Evolutionary conservation across 2,329 filamentous ascomycete species (phyloP), one percentile per base, ranked within the genome.

Genomic region (Parastagonospora avenae): DNA sequence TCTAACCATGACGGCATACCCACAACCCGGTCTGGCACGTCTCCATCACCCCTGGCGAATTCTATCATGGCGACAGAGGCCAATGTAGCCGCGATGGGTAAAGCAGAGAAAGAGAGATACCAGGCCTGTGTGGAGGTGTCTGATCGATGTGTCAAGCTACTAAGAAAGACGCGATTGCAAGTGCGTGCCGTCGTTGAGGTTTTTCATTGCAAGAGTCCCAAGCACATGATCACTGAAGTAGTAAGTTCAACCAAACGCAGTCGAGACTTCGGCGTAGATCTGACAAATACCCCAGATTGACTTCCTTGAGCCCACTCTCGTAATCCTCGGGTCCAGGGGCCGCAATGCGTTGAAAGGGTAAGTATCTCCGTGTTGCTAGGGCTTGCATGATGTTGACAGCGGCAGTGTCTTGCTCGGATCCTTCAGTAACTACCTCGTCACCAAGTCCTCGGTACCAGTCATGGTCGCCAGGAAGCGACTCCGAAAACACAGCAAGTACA

Each of bases 371-470:
- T 24, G 1, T 14, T 4, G 12, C 19, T 31, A 27, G 19, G 8
- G n/a, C 6, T 37, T 37, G 49, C 60, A 63, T 57, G 41, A 50
- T 50, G 39, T 62, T 71, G 55, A 73, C 45, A 43, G 37, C 54
- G 50, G 43, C 63, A 95, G 92, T 69, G 93, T 97, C 16, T 87
- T 99, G 54, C 82, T 99, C 28, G 94, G 94, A 24, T 97, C 92
- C 0, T 97, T 99, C 75, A 96, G 91, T 54, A 97, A 97, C 71
- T 99, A 99, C 68, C 82, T 99, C 7, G 92, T 99, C 29, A 96
- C 92, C 32, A 97, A 97, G 77, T 96, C 91, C 57, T 96, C 91
- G 2, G 92, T 96, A 12, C 94, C 94, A 0, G 94, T 99, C 53
- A 99, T 99, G 94, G 94, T 97, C 31, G 94, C 94, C 7, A 82